phyloP scores from a whole-genome alignment of 1,284 basidiomycete species.

The Grifola frondosa region DNA sequence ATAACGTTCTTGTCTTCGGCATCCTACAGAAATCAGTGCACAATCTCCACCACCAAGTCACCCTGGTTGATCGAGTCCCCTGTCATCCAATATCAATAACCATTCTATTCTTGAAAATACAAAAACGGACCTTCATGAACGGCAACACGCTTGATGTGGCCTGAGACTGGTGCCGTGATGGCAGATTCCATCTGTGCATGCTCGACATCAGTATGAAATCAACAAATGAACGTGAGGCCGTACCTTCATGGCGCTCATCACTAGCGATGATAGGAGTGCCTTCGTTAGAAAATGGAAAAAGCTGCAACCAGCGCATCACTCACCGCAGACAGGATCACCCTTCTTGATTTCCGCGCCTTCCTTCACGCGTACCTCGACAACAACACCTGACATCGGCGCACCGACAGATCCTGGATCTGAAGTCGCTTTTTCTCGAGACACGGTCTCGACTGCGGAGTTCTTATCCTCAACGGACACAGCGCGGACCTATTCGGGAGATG shows the following conservation, averaged over 20 bases:
- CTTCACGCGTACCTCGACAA: slow-evolving; percentile 96
- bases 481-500: too few species aligned
- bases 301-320: slow-evolving; percentile 28
- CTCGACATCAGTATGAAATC: slow-evolving; percentile 24
- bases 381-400: slow-evolving; percentile 96
- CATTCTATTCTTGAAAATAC: slow-evolving; percentile 8
- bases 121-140: slow-evolving; percentile 73
- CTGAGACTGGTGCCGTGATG: slow-evolving; percentile 92
- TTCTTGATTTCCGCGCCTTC: slow-evolving; percentile 97
- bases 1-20: slow-evolving; percentile 9
- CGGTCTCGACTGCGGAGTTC: slow-evolving; percentile 92
- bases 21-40: slow-evolving; percentile 45
- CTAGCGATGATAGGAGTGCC: slow-evolving; percentile 35
- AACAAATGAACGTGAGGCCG: slow-evolving; percentile 24
- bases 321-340: slow-evolving; percentile 89
- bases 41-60: slow-evolving; percentile 84
- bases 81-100: slow-evolving; percentile 30
- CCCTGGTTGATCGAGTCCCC: slow-evolving; percentile 89
- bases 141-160: slow-evolving; percentile 90
- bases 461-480: slow-evolving; percentile 94
- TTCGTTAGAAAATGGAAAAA: slow-evolving; percentile 9
- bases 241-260: slow-evolving; percentile 91
- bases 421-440: slow-evolving; percentile 92
- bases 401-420: slow-evolving; percentile 94
- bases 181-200: slow-evolving; percentile 87